Evolutionary conservation across 2,329 filamentous ascomycete genomes (phyloP).

Genomic region (Huntiella omanensis): DNA sequence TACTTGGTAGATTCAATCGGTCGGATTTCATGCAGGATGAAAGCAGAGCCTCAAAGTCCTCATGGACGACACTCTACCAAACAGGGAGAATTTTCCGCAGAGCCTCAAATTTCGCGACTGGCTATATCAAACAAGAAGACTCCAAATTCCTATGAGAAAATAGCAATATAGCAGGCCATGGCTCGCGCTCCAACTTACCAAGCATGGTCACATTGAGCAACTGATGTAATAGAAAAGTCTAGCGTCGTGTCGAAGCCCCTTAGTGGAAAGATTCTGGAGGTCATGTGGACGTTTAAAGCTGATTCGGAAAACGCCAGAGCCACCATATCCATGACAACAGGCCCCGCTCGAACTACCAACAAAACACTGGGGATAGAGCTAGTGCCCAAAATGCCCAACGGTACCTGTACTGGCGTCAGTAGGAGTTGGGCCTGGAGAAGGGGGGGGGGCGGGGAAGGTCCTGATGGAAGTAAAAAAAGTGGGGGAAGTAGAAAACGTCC

Average conservation of each 20-base stretch:
- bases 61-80: neutral
- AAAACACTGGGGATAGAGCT: neutral
- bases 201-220: neutral
- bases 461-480: neutral
- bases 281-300: neutral
- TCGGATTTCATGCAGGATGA: neutral
- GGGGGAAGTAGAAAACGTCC: neutral
- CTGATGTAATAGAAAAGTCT: neutral
- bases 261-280: neutral
- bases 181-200: neutral
- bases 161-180: neutral
- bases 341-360: neutral
- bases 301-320: neutral
- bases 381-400: neutral
- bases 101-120: neutral
- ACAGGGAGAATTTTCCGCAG: neutral
- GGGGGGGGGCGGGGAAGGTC: neutral
- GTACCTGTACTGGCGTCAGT: neutral
- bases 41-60: constrained; percentile 1
- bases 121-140: neutral
- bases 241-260: too few species aligned
- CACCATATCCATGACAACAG: constrained; percentile 3
- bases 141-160: neutral
- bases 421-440: neutral
- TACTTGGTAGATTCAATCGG: too few species aligned